Evolutionary conservation across 352 stramenopile species (phyloP).

Genomic region (Pythium folliculosum): DNA sequence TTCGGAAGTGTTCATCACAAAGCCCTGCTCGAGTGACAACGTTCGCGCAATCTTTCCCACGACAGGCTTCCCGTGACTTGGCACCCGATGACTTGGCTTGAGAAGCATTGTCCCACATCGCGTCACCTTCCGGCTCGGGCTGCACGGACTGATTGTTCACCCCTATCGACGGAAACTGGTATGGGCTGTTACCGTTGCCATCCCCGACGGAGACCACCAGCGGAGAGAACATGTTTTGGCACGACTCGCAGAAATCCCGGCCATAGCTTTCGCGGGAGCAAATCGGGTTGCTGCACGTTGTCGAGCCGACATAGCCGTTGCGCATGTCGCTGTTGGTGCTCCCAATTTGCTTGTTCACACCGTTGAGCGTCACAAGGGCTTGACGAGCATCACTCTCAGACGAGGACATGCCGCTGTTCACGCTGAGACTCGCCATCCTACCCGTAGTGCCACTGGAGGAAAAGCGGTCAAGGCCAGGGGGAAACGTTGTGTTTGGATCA

Average conservation of each 20-base stretch:
- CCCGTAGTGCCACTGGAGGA: slow-evolving; percentile 17
- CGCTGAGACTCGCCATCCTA: slow-evolving; percentile 27
- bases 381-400: slow-evolving; percentile 30
- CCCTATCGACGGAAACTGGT: slow-evolving; percentile 24
- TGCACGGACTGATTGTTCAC: slow-evolving; percentile 19
- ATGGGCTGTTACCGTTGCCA: slow-evolving; percentile 20
- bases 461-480: slow-evolving; percentile 15
- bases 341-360: slow-evolving; percentile 10
- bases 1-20: slow-evolving; percentile 49
- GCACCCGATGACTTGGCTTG: slow-evolving; percentile 15
- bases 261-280: slow-evolving; percentile 57
- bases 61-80: slow-evolving; percentile 36
- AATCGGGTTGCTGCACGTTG: slow-evolving; percentile 59
- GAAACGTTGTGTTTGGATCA: slow-evolving; percentile 12
- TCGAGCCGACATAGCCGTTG: slow-evolving; percentile 8
- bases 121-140: slow-evolving; percentile 28
- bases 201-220: slow-evolving; percentile 49
- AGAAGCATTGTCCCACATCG: slow-evolving; percentile 26
- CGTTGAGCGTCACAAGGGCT: slow-evolving; percentile 21
- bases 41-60: slow-evolving; percentile 40
- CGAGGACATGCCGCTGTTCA: slow-evolving; percentile 2
- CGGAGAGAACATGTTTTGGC: slow-evolving; percentile 60
- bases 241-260: slow-evolving; percentile 60
- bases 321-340: slow-evolving; percentile 1
- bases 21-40: slow-evolving; percentile 37